Base-by-base conservation (phyloP, 306 rosid species). In the Pueraria montana region DNA sequence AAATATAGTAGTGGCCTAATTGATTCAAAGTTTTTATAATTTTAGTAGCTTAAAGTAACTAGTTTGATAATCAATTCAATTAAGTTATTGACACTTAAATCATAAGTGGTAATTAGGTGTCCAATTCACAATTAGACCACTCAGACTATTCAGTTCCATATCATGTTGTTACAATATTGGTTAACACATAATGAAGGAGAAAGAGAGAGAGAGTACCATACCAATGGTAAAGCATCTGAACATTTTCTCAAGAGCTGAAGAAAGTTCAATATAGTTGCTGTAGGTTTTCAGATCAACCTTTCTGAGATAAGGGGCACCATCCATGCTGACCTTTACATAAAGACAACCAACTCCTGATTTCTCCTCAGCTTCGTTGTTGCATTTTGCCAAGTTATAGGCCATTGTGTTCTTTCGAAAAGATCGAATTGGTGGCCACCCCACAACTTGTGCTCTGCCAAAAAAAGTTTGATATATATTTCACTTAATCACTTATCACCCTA, bases 171-270 rank as follows among this genome's bases (percentile, higher is more conserved):
- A 36, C 49, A 66, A 2, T 26, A 65, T n/a, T 34, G 43, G 20
- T 30, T 30, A 14, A 16, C 32, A 16, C 13, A 64, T 16, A 8
- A 34, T 65, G 72, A 36, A 36, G 14, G 48, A n/a, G 48, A 65
- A n/a, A 65, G 49, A 43, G 49, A 43, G 30, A 67, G 27, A 18
- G 52, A 20, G 34, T 68, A 12, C 0, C 55, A 42, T 69, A 69
- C 74, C 74, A 42, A 69, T 69, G 55, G 55, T 69, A 6, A 69
- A 69, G 36, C 74, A 69, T 11, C 53, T 69, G 74, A 69, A 69
- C 74, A 69, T 69, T 43, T 69, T 69, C 55, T 69, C 74, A 69
- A 69, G 74, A 69, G 74, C 74, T 9, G 74, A 69, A 69, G 55
- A 69, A 69, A 69, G 74, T 69, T 43, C 20, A 42, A 21, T 42